These are phyloP conservation scores for Claviceps pazoutovae DNA, from an alignment of 2,329 filamentous ascomycete genomes.

Conservation along the genomic window DNA sequence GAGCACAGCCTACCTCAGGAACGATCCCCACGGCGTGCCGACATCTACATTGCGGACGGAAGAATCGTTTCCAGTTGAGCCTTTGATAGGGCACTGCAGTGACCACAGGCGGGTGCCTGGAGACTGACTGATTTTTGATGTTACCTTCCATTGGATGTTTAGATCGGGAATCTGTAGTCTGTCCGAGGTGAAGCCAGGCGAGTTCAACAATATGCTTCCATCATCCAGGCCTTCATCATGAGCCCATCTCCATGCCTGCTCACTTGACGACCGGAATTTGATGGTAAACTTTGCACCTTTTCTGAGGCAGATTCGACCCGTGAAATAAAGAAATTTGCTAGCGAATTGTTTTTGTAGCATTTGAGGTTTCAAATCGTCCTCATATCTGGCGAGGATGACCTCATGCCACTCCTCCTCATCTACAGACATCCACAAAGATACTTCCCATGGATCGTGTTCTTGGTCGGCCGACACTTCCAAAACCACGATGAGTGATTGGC, in stretches of 20 bases:
- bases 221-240: slow-evolving; percentile 50
- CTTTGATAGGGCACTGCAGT: slow-evolving; percentile 41
- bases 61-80: slow-evolving; percentile 44
- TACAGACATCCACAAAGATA: slow-evolving; percentile 56
- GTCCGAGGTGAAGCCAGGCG: slow-evolving; percentile 17
- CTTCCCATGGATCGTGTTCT: slow-evolving; percentile 49
- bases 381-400: slow-evolving; percentile 23
- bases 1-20: slow-evolving; percentile 31
- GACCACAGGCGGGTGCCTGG: slow-evolving; percentile 58
- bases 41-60: slow-evolving; percentile 41
- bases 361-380: slow-evolving; percentile 25
- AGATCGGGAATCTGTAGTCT: slow-evolving; percentile 43
- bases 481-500: slow-evolving; percentile 51
- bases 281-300: slow-evolving; percentile 50
- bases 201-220: slow-evolving; percentile 41
- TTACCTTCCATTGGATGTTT: slow-evolving; percentile 40
- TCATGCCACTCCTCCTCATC: slow-evolving; percentile 45
- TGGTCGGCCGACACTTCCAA: slow-evolving; percentile 49
- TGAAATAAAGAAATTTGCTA: slow-evolving; percentile 37
- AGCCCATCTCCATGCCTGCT: slow-evolving; percentile 55
- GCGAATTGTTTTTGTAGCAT: slow-evolving; percentile 29
- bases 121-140: slow-evolving; percentile 47
- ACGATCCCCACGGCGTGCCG: slow-evolving; percentile 46
- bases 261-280: slow-evolving; percentile 44
- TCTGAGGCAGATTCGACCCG: slow-evolving; percentile 31